Evolutionary conservation across 2,329 filamentous ascomycete species (phyloP), one percentile per base, ranked within the genome.

Genomic region (Colletotrichum tropicale): DNA sequence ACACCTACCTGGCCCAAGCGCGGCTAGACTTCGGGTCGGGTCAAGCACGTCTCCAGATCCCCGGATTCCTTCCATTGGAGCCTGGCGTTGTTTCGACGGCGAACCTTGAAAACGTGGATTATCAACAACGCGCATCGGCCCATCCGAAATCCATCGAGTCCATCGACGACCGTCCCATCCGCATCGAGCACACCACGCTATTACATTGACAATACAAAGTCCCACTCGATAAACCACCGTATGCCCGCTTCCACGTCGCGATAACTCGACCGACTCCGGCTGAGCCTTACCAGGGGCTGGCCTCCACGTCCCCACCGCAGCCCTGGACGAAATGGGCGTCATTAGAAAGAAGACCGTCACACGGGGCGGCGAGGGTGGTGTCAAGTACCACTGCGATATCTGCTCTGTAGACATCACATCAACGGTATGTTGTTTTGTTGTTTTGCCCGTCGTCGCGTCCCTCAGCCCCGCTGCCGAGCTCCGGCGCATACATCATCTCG

Each of bases 371-470:
- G 95, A 98, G 83, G 96, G 94, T 64, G 95, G 95, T 78, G 94
- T 96, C 36, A 98, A 98, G 84, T 99, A 98, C 84, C 95, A 98
- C 79, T 99, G 97, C 88, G 98, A 99, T 85, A 94, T 98, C 75
- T 99, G 97, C 85, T 98, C 95, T 60, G 95, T 95, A 74, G 97
- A 99, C 84, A 98, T 99, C 80, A 99, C 97, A 62, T 97, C 96
- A 7, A 99, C 97, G 62, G 97, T 98, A 90, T 82, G 94, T 89
- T 58, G 55, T 30, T 66, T 48, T 38, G 62, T 74, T 68, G 34
- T 70, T 64, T 65, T 62, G 55, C 60, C 55, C n/a, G 9, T 32
- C 58, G 36, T 21, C 36, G 28, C 28, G 65, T 24, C 61, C 55
- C 60, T 64, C 32, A 62, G 38, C 77, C 56, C 28, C 61, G 32